Evolutionary conservation across 225 moss, liverwort and hornwort species (phyloP).

Genomic region (Sphagnum tenellum): DNA sequence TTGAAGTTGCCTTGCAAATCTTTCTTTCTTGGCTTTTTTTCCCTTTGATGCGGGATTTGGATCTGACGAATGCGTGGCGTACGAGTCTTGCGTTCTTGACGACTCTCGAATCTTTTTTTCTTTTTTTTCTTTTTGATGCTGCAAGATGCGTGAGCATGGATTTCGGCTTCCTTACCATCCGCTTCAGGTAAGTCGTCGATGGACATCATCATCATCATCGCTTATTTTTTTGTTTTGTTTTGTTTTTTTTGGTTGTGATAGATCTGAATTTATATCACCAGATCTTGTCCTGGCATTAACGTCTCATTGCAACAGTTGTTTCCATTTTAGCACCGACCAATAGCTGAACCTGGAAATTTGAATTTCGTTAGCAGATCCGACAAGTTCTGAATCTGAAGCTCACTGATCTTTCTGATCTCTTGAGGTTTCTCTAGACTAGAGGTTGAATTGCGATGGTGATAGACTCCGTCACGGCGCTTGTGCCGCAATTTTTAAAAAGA

Average conservation of each 20-base stretch:
- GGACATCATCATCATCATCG: neutral
- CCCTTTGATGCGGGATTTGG: constrained; percentile 6
- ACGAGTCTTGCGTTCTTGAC: constrained; percentile 4
- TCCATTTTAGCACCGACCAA: neutral
- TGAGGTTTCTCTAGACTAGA: too few species aligned
- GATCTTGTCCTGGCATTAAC: neutral
- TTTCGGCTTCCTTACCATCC: constrained; percentile 96
- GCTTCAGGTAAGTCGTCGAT: constrained; percentile 55
- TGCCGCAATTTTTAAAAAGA: too few species aligned
- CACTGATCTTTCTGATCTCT: too few species aligned
- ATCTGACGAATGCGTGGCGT: constrained; percentile 5
- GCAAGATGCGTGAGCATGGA: constrained; percentile 85
- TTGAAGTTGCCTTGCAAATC: neutral
- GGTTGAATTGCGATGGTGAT: too few species aligned
- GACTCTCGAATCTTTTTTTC: too few species aligned
- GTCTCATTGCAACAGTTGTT: neutral
- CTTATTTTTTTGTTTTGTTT: neutral
- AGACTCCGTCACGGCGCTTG: too few species aligned
- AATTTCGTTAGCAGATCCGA: too few species aligned
- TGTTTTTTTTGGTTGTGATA: too few species aligned
- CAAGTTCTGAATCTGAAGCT: too few species aligned
- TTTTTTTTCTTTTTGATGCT: too few species aligned
- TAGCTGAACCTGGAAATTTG: neutral
- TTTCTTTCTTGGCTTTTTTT: neutral
- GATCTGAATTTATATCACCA: neutral